phyloP scores from a whole-genome alignment of 345 rosid species.

The Gossypium thurberi region DNA sequence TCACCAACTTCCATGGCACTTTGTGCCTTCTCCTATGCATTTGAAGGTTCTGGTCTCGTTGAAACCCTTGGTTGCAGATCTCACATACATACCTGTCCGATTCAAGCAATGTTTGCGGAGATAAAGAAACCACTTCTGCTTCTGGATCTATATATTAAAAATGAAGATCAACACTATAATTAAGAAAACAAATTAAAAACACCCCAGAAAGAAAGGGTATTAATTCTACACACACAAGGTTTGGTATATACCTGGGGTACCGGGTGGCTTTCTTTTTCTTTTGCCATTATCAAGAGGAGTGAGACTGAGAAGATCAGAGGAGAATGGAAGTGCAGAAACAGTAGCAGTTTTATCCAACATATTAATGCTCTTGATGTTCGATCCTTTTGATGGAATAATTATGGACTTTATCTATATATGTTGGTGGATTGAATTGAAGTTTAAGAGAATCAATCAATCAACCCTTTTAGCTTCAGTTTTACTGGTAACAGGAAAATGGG shows the following conservation, averaged over 20 bases:
- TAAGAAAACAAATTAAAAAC: no score
- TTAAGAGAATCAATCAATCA: constrained; percentile 9
- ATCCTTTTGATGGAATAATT: background rate
- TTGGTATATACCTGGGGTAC: constrained; percentile 63
- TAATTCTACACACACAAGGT: background rate
- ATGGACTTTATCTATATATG: constrained; percentile 10
- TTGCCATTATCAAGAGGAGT: constrained; percentile 48
- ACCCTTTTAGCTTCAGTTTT: constrained; percentile 41
- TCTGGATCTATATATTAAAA: constrained; percentile 56
- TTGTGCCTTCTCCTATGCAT: constrained; percentile 85
- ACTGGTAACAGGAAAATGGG: constrained; percentile 23
- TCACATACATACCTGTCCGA: constrained; percentile 78
- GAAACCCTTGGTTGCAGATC: constrained; percentile 91
- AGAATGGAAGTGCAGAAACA: constrained; percentile 31
- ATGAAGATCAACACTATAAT: background rate
- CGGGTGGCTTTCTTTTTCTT: constrained; percentile 78
- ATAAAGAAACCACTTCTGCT: constrained; percentile 77
- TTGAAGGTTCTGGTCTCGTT: constrained; percentile 82
- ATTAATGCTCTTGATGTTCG: background rate
- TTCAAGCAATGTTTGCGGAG: constrained; percentile 66
- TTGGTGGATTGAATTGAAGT: background rate
- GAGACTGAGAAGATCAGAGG: constrained; percentile 42
- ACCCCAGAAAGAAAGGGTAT: background rate
- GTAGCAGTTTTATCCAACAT: constrained; percentile 32
- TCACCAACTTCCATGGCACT: constrained; percentile 80